Evolutionary conservation across 768 basidiomycete species (phyloP).

Genomic region (Podaxis mareebaensis): DNA sequence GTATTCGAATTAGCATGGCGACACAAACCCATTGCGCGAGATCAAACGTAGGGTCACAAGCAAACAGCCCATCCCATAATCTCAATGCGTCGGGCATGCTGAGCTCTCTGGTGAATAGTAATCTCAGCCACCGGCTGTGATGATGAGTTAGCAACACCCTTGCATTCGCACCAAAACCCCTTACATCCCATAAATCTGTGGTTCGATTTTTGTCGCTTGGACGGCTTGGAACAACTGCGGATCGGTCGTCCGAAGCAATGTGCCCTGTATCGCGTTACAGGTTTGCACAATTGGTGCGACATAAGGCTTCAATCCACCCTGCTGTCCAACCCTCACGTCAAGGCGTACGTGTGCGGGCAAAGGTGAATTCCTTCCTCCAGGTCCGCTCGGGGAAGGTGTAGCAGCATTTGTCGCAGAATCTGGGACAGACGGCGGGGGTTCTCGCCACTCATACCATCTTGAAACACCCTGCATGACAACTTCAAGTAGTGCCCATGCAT

Average conservation of each 20-base stretch:
- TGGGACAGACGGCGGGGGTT: conserved; percentile 28
- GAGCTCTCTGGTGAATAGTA: conserved; percentile 94
- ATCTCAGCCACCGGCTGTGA: conserved; percentile 85
- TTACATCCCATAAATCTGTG: conserved; percentile 96
- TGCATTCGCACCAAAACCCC: conserved; percentile 28
- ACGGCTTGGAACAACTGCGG: conserved; percentile 75
- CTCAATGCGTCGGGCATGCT: conserved; percentile 76
- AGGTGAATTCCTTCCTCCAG: conserved; percentile 12
- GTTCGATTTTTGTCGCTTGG: conserved; percentile 84
- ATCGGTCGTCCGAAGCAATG: conserved; percentile 74
- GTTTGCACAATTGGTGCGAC: conserved; percentile 83
- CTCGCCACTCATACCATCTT: conserved; percentile 78
- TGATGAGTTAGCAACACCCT: conserved; percentile 11
- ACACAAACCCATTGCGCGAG: conserved; percentile 87
- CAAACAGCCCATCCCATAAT: conserved; percentile 96
- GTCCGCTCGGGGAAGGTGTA: conserved; percentile 7
- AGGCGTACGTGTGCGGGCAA: conserved; percentile 46
- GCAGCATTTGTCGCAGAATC: conserved; percentile 6
- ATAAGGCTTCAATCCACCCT: conserved; percentile 59
- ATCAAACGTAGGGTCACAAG: conserved; percentile 77
- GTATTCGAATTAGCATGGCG: conserved; percentile 92
- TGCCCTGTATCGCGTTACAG: conserved; percentile 79
- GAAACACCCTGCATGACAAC: conserved; percentile 77
- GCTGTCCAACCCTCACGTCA: conserved; percentile 45
- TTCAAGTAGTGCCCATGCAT: conserved; percentile 84